phyloP scores from a whole-genome alignment of 805 yeast genomes.

The Kluyveromyces nonfermentans region DNA sequence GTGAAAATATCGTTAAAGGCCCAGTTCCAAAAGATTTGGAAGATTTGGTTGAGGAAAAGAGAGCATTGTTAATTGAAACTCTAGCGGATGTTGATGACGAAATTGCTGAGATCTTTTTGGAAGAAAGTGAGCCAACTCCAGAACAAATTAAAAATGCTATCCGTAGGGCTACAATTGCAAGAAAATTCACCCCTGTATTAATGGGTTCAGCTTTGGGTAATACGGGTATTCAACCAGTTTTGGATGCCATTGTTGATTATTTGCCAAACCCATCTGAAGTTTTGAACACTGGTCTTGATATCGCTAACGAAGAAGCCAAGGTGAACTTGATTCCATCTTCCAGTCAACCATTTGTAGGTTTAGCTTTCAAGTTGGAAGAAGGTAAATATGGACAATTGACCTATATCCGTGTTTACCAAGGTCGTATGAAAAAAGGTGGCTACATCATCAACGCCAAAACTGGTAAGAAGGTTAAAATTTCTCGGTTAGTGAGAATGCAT shows the following conservation, averaged over 20 bases:
- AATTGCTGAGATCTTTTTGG: constrained; percentile 86
- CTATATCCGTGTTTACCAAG: constrained; percentile 94
- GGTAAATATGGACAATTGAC: constrained; percentile 97
- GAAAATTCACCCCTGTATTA: constrained; percentile 96
- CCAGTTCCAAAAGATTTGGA: constrained; percentile 72
- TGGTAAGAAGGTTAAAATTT: constrained; percentile 86
- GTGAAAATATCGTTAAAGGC: constrained; percentile 62
- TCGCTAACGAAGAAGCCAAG: constrained; percentile 52
- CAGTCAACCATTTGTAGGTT: constrained; percentile 77
- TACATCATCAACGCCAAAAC: constrained; percentile 82
- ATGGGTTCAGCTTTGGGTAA: constrained; percentile 99
- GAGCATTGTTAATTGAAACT: constrained; percentile 78
- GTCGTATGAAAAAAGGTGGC: constrained; percentile 82
- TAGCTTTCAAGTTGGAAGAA: constrained; percentile 98
- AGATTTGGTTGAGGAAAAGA: constrained; percentile 82
- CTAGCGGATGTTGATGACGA: constrained; percentile 98
- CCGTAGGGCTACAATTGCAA: constrained; percentile 88
- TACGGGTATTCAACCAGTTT: constrained; percentile 88
- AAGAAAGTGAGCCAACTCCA: constrained; percentile 78
- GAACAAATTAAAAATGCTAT: constrained; percentile 84
- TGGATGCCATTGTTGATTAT: constrained; percentile 93
- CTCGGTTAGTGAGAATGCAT: constrained; percentile 96
- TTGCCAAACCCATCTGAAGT: constrained; percentile 94
- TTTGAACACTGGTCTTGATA: constrained; percentile 80
- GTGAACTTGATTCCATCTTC: constrained; percentile 68